Base-by-base conservation (phyloP, 2,329 filamentous ascomycete genomes). In the Sporothrix phasma region DNA sequence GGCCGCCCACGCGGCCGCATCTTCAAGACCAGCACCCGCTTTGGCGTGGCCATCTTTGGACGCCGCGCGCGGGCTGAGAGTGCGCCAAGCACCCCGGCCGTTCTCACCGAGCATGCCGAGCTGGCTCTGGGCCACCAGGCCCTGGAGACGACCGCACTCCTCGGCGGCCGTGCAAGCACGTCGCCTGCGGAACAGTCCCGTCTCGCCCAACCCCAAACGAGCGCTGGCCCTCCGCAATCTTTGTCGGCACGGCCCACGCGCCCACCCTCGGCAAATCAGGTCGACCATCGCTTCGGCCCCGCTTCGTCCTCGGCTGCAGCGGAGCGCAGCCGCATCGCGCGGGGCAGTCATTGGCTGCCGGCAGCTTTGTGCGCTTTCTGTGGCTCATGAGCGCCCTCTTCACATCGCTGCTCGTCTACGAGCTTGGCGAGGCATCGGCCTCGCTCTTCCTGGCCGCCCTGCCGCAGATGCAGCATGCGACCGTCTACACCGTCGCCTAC, bases 311-410 rank as follows among this genome's bases (percentile, higher is more conserved):
- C 75, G 79, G 64, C 73, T 76, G 13, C 63, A 15, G 34, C 15
- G 54, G 24, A 11, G 37, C 34, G 34, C 29, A 22, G 34, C 15
- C 13, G 13, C 45, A 3, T 39, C 54, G 19, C 46, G 39, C 31
- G 67, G 65, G 22, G 79, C 41, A 76, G 80, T 11, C 76, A 76
- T 37, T 87, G 84, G 84, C 75, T 87, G 26, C 84, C 85, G 3
- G 83, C 8, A 87, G 84, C 72, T 88, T 88, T 70, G 81, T 88
- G 51, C 81, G 86, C 17, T 88, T 88, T 67, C 75, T 88, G 5
- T 88, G 86, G 86, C 88, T 88, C 70, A 88, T 85, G 71, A 76
- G 84, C 34, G 85, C 85, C 3, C 76, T 88, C 26, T 80, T 79
- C 60, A 80, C 88, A 49, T 84, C 82, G 13, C 77, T 88, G 68